Conservation (phyloP, 1,284 basidiomycete genomes). For the Xerocomus cyaneibrunnescens region DNA sequence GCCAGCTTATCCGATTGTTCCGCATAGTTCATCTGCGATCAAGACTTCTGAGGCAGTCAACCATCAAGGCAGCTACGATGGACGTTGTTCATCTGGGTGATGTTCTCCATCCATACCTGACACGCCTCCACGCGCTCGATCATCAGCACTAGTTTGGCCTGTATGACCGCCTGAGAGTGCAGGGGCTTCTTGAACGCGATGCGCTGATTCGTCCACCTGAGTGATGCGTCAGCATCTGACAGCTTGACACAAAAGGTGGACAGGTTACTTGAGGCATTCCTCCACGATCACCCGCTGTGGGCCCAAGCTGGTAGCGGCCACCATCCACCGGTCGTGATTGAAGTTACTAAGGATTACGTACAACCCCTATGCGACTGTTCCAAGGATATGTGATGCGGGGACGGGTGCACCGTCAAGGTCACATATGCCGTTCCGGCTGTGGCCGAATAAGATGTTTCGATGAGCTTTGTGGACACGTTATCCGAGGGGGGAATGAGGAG, state of each 20-base stretch:
- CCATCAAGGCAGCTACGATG: conserved; percentile 21
- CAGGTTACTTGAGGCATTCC: conserved; percentile 82
- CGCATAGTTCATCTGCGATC: conserved; percentile 67
- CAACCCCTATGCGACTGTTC: conserved; percentile 83
- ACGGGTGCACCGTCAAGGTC: conserved; percentile 88
- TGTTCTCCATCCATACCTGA: conserved; percentile 87
- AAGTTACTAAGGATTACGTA: conserved; percentile 85
- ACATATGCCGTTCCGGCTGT: conserved; percentile 91
- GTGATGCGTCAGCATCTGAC: conserved; percentile 2
- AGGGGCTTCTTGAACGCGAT: conserved; percentile 90
- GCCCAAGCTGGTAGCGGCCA: conserved; percentile 68
- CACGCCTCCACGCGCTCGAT: conserved; percentile 86
- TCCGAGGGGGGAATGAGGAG: conserved; percentile 80
- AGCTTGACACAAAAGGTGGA: conserved; percentile 30
- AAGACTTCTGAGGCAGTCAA: background rate
- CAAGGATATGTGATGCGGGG: conserved; percentile 83
- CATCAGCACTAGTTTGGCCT: conserved; percentile 85
- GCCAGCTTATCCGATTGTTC: conserved; percentile 78
- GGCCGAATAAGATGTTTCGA: conserved; percentile 88
- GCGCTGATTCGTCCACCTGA: conserved; percentile 80
- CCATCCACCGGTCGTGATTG: conserved; percentile 88
- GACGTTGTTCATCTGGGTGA: conserved; percentile 95
- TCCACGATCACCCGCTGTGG: conserved; percentile 74
- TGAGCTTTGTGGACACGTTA: conserved; percentile 85
- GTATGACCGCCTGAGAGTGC: conserved; percentile 86